Conservation (phyloP, 306 rosid genomes). For the Vigna unguiculata region DNA sequence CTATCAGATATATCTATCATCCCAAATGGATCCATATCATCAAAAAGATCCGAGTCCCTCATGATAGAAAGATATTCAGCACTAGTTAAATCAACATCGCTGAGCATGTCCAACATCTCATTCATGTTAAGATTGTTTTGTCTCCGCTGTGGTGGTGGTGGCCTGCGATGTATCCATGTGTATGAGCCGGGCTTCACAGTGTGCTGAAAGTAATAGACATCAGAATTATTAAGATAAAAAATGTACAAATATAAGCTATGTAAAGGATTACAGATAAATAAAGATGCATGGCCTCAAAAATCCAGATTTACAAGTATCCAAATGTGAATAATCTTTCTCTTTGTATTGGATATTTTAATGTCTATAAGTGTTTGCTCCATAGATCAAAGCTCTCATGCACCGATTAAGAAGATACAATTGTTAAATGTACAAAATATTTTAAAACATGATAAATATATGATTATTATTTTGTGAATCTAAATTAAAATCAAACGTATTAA, state of each 20-base stretch:
- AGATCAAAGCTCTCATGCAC: background rate
- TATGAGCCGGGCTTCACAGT: constrained; percentile 57
- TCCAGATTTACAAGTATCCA: background rate
- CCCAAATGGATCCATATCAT: constrained; percentile 47
- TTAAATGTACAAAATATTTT: too few species aligned
- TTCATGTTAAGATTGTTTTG: constrained; percentile 31
- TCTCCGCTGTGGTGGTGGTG: constrained; percentile 52
- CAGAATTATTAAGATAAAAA: constrained; percentile 23
- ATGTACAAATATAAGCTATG: background rate
- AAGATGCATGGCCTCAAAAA: background rate
- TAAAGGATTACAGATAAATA: background rate
- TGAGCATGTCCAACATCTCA: constrained; percentile 49
- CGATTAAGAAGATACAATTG: too few species aligned
- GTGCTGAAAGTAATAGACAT: constrained; percentile 52
- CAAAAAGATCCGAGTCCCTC: constrained; percentile 30
- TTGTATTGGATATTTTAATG: background rate
- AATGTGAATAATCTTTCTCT: background rate
- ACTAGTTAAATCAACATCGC: constrained; percentile 46
- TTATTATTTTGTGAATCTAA: too few species aligned
- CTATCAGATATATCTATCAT: constrained; percentile 48
- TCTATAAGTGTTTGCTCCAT: constrained; percentile 12
- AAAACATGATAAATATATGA: too few species aligned
- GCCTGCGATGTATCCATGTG: constrained; percentile 48
- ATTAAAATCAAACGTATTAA: too few species aligned
- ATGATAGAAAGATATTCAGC: constrained; percentile 48